Percentiles rank a stretch among this genome's conserved stretches.
These are phyloP conservation scores for Fraxinus baroniana DNA, from an alignment of 305 asterid species.

Conservation along the genomic window DNA sequence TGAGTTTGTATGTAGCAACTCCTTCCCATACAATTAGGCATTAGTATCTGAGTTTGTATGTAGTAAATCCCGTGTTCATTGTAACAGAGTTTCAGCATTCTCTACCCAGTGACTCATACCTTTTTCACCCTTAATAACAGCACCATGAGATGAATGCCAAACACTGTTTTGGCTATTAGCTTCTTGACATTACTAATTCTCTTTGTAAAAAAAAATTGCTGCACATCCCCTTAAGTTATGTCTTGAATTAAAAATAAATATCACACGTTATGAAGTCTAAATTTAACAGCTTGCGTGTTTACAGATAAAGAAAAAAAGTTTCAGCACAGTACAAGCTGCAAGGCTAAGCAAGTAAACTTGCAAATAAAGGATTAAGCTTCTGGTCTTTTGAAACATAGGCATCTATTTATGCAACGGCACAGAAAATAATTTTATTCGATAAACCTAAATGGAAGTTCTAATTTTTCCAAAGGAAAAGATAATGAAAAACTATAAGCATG, in stretches of 20 bases:
- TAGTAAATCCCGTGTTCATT: not conserved
- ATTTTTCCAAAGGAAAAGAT: conserved; percentile 1
- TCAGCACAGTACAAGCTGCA: conserved; percentile 1
- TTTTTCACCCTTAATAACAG: not conserved
- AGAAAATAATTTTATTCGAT: not conserved
- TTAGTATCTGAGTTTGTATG: not conserved
- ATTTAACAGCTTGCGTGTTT: not conserved
- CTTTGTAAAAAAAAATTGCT: not conserved
- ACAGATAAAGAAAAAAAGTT: not conserved
- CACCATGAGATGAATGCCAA: not conserved
- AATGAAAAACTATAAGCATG: not conserved
- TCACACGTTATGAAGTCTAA: not conserved
- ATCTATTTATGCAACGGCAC: not conserved
- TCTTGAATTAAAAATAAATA: not conserved
- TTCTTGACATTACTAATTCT: not conserved
- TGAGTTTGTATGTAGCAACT: not conserved
- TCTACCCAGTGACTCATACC: not conserved
- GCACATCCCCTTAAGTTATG: not conserved
- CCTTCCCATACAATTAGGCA: not conserved
- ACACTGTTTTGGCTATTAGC: not conserved
- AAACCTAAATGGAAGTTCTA: not conserved
- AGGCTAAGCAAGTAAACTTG: not conserved
- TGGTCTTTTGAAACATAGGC: not conserved
- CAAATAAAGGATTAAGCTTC: not conserved
- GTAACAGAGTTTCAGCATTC: conserved; percentile 1